Percentiles rank a stretch among this genome's conserved stretches.
Evolutionary conservation across 2,329 filamentous ascomycete species (phyloP).

Genomic region (Hymenoscyphus linearis): DNA sequence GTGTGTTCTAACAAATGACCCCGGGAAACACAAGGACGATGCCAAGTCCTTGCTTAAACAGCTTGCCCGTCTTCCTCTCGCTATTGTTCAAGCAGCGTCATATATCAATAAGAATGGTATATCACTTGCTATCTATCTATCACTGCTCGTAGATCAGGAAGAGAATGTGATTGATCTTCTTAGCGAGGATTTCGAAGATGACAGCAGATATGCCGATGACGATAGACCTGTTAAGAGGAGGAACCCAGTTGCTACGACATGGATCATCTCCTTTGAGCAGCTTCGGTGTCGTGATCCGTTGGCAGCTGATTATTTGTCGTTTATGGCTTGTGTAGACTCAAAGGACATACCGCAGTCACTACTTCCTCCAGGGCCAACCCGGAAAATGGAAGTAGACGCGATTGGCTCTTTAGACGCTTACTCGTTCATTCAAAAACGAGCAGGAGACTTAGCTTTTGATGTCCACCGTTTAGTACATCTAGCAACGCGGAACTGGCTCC

Average conservation of each 20-base stretch:
- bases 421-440: constrained; percentile 16
- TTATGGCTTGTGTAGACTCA: constrained; percentile 37
- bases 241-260: constrained; percentile 29
- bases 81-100: constrained; percentile 37
- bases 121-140: constrained; percentile 1
- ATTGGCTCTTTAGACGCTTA: constrained; percentile 17
- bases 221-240: too few relatives aligned
- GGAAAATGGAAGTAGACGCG: constrained; percentile 10
- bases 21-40: constrained; percentile 8
- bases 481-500: constrained; percentile 16
- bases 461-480: constrained; percentile 19
- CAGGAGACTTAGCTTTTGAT: constrained; percentile 6
- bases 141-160: constrained; percentile 2
- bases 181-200: neutral
- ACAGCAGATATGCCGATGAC: neutral
- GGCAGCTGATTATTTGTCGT: constrained; percentile 36
- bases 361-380: constrained; percentile 21
- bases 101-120: constrained; percentile 34
- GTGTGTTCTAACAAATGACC: constrained; percentile 15
- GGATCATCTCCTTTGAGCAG: constrained; percentile 38
- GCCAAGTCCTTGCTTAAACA: constrained; percentile 19
- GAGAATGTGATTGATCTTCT: constrained; percentile 14
- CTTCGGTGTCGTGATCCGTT: constrained; percentile 28
- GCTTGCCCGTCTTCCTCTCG: constrained; percentile 37
- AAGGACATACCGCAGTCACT: constrained; percentile 36